Percentiles rank a stretch among this genome's conserved stretches.
Conservation (phyloP, 106 monocot genomes). For the Vanilla planifolia region DNA sequence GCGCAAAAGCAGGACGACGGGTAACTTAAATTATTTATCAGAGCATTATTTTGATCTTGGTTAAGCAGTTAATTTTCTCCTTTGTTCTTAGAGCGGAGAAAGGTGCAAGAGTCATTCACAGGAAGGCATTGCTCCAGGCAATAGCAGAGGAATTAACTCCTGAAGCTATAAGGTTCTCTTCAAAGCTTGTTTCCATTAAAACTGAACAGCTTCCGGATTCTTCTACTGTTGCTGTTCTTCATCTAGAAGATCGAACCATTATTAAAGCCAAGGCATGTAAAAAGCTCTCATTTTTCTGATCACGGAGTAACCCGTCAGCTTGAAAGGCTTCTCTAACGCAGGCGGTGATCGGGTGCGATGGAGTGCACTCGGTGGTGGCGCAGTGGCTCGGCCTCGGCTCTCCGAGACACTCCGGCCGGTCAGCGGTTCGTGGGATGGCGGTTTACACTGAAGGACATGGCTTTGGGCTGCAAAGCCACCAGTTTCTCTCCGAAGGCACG, state of each 20-base stretch:
- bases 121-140: constrained; percentile 6
- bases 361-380: constrained; percentile 34
- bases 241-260: constrained; percentile 9
- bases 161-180: constrained; percentile 9
- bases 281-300: no score
- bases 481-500: constrained; percentile 10
- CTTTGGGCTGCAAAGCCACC: constrained; percentile 1
- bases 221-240: background rate
- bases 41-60: background rate
- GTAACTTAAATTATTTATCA: no score
- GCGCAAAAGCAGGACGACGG: background rate
- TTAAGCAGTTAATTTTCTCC: background rate
- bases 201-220: constrained; percentile 3
- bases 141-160: constrained; percentile 8
- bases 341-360: constrained; percentile 44
- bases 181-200: constrained; percentile 9
- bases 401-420: constrained; percentile 17
- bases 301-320: no score
- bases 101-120: constrained; percentile 10
- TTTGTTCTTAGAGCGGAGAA: background rate
- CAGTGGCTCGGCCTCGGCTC: constrained; percentile 21
- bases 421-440: constrained; percentile 14
- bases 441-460: constrained; percentile 17
- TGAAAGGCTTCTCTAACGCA: no score
- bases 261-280: constrained; percentile 11